phyloP scores from a whole-genome alignment of 768 basidiomycete genomes.

The Trametes maxima region DNA sequence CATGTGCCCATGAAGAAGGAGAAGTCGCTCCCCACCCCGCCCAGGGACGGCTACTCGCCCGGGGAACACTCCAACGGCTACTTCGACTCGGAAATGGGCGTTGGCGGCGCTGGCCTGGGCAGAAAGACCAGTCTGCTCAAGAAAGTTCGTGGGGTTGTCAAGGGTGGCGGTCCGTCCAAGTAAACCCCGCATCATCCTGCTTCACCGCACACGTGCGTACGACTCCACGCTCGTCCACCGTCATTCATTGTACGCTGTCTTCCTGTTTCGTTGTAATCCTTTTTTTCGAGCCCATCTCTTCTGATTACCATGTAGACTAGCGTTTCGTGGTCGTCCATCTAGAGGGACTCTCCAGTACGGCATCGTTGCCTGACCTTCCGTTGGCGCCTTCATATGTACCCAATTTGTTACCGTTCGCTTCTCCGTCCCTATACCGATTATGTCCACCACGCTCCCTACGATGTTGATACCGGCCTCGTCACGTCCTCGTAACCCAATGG shows the following conservation, averaged over 20 bases:
- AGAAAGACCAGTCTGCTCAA: conserved; percentile 80
- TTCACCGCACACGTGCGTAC: conserved; percentile 2
- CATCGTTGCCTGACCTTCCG: neutral
- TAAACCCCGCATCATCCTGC: conserved; percentile 24
- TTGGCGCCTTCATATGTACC: conserved; percentile 8
- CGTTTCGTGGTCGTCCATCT: conserved; percentile 20
- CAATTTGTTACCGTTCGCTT: conserved; percentile 1
- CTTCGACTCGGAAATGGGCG: conserved; percentile 44
- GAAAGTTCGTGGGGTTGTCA: conserved; percentile 75
- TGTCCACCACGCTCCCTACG: conserved; percentile 13
- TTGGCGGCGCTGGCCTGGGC: conserved; percentile 49
- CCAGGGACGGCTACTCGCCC: conserved; percentile 36
- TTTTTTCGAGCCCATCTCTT: conserved; percentile 14
- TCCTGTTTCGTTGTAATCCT: conserved; percentile 12
- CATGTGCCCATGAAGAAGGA: conserved; percentile 41
- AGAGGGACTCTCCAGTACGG: conserved; percentile 18
- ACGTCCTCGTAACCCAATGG: no score
- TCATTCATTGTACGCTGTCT: conserved; percentile 16
- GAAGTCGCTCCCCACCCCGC: conserved; percentile 56
- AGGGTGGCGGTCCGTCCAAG: conserved; percentile 44
- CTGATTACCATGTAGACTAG: conserved; percentile 24
- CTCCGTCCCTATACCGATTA: conserved; percentile 5
- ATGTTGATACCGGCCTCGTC: conserved; percentile 15
- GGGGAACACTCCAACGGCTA: conserved; percentile 45
- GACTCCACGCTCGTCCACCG: neutral